Conservation (phyloP, 2,329 filamentous ascomycete species). For the Seiridium cupressi region DNA sequence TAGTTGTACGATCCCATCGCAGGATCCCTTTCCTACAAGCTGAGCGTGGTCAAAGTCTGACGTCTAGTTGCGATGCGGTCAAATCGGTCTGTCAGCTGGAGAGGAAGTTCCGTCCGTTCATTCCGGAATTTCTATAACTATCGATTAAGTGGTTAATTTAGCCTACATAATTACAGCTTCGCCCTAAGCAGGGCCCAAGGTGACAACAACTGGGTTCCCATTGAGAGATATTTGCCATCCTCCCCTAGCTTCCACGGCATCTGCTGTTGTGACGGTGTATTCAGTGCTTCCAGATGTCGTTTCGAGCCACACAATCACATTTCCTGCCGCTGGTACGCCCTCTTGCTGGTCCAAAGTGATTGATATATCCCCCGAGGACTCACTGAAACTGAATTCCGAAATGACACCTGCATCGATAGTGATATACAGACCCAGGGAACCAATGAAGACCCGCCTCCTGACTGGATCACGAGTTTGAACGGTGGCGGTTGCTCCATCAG, state of each 20-base stretch:
- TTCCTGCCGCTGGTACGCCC: constrained; percentile 22
- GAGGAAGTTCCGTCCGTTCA: too few relatives aligned
- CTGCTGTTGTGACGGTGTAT: neutral
- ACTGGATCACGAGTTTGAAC: constrained; percentile 45
- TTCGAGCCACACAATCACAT: constrained; percentile 33
- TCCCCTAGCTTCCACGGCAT: neutral
- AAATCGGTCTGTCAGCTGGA: too few relatives aligned
- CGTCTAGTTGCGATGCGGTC: too few relatives aligned
- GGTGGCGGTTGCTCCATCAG: constrained; percentile 18
- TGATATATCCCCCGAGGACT: constrained; percentile 18
- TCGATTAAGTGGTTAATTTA: too few relatives aligned
- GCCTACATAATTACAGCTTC: too few relatives aligned
- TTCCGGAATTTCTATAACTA: too few relatives aligned
- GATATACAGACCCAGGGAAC: constrained; percentile 39
- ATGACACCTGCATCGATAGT: constrained; percentile 43
- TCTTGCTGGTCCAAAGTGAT: constrained; percentile 29
- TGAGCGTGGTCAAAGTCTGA: too few relatives aligned
- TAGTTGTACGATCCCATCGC: too few relatives aligned
- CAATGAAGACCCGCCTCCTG: constrained; percentile 46
- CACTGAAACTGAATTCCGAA: constrained; percentile 31
- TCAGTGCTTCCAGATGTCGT: neutral
- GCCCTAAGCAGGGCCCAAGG: neutral
- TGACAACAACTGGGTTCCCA: neutral
- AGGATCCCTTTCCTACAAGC: too few relatives aligned
- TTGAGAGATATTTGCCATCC: neutral